phyloP scores from a whole-genome alignment of 2,329 filamentous ascomycete genomes.

The Ambrosiella cleistominuta region DNA sequence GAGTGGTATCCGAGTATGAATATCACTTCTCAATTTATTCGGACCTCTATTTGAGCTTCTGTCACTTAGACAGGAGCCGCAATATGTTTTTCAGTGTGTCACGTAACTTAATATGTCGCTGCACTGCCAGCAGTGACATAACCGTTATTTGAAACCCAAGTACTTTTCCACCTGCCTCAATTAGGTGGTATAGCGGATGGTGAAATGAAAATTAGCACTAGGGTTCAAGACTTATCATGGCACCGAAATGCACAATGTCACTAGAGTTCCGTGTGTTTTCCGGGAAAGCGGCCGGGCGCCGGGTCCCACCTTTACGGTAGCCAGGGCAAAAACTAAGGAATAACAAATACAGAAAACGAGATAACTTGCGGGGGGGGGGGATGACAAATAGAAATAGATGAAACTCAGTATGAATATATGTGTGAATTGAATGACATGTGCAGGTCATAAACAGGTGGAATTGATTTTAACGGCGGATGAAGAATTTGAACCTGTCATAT shows the following conservation, averaged over 20 bases:
- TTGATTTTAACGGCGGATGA: neutral
- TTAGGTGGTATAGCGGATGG: no score
- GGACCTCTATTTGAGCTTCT: no score
- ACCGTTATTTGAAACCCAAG: no score
- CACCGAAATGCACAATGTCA: neutral
- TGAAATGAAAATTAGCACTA: neutral
- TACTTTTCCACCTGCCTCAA: no score
- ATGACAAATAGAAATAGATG: neutral
- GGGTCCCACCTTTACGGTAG: neutral
- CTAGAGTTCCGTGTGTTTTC: neutral
- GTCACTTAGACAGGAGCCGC: no score
- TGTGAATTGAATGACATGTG: neutral
- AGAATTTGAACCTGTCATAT: neutral
- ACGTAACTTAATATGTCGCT: no score
- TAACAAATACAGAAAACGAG: neutral
- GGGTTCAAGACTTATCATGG: neutral
- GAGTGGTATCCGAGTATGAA: no score
- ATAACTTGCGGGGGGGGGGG: neutral
- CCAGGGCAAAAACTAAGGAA: neutral
- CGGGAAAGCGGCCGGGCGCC: neutral
- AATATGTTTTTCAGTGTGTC: no score
- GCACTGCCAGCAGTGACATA: no score
- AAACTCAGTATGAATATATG: neutral
- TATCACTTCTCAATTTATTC: no score
- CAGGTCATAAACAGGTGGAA: neutral